Conservation (phyloP, 208 protist species). For the Leishmania gerbilli region DNA sequence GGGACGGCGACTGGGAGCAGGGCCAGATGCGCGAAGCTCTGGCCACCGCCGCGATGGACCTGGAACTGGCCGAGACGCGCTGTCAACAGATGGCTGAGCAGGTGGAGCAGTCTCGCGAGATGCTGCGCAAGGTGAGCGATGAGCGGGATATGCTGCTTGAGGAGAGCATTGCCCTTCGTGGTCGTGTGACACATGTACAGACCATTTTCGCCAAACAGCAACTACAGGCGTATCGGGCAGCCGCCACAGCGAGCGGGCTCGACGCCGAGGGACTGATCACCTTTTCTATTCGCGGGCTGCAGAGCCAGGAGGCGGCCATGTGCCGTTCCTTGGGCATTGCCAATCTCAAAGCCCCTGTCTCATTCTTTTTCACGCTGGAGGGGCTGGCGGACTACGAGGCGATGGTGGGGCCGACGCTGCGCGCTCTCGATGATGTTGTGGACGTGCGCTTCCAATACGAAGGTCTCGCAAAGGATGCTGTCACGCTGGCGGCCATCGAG, state of each 20-base stretch:
- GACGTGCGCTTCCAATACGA: conserved; percentile 79
- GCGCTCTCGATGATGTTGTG: conserved; percentile 55
- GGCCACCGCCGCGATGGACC: conserved; percentile 76
- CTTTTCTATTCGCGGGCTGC: conserved; percentile 61
- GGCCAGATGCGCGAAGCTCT: conserved; percentile 80
- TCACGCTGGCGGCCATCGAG: conserved; percentile 57
- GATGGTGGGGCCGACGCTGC: conserved; percentile 75
- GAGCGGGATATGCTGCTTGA: conserved; percentile 83
- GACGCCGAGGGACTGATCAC: conserved; percentile 42
- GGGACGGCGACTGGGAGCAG: conserved; percentile 81
- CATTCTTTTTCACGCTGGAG: conserved; percentile 76
- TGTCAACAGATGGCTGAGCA: conserved; percentile 65
- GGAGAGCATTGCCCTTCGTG: conserved; percentile 80
- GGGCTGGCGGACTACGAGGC: conserved; percentile 74
- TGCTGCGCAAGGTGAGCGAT: conserved; percentile 40
- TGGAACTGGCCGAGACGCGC: conserved; percentile 81
- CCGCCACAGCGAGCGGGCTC: conserved; percentile 16
- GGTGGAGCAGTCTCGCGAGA: conserved; percentile 46
- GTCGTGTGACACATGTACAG: conserved; percentile 76
- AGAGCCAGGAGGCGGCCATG: conserved; percentile 36
- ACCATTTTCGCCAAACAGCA: conserved; percentile 89
- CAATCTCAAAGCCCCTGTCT: conserved; percentile 35
- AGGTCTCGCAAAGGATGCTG: conserved; percentile 52
- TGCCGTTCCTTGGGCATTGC: conserved; percentile 40
- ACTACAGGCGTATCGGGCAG: conserved; percentile 66